Percentiles rank a stretch among this genome's conserved stretches.
These are phyloP conservation scores for Leccinum pachyderme DNA, from an alignment of 1,284 basidiomycete genomes.

Conservation along the genomic window DNA sequence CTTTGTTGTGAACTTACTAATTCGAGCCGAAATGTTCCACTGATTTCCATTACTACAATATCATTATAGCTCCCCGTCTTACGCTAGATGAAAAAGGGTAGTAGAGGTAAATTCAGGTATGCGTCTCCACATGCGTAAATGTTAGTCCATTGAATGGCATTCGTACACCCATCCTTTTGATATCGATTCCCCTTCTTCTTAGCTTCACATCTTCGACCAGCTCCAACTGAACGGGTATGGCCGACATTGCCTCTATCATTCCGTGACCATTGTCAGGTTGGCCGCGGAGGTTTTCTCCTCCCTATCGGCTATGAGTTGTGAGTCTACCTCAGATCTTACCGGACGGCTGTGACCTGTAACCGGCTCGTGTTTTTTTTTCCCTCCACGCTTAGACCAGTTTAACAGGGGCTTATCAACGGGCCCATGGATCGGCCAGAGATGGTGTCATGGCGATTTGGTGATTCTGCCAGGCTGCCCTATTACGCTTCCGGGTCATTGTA, in stretches of 20 bases:
- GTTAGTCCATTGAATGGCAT: neutral
- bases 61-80: no score
- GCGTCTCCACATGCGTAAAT: neutral
- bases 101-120: neutral
- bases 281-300: no score
- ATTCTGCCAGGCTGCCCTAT: neutral
- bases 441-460: neutral
- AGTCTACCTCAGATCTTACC: no score
- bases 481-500: neutral
- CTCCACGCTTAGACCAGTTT: no score
- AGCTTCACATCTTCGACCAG: neutral
- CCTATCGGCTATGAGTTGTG: no score
- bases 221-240: neutral
- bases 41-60: no score
- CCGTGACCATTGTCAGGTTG: no score
- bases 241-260: neutral
- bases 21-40: no score
- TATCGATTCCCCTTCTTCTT: neutral
- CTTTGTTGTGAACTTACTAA: no score
- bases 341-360: no score
- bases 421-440: neutral
- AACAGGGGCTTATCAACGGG: neutral
- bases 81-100: no score
- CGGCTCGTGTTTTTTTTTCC: no score
- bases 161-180: neutral